Conservation (phyloP, 371 early-diverging fungal genomes). For the Mortierella sp. region DNA sequence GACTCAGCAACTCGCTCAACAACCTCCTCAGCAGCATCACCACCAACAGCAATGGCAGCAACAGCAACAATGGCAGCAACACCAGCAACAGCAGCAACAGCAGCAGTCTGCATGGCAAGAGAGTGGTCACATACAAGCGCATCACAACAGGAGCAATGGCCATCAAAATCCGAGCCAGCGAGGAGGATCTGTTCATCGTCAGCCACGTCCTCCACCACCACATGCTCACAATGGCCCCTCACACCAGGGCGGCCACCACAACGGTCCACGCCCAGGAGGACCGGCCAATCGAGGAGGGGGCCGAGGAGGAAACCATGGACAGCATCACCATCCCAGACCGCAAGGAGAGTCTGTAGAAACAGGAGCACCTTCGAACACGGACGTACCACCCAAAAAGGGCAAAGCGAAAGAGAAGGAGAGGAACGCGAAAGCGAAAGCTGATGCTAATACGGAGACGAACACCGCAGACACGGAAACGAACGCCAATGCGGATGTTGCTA, state of each 20-base stretch:
- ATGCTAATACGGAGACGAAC: no score
- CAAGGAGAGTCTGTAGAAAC: slow-evolving; percentile 4
- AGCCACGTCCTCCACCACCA: slow-evolving; percentile 34
- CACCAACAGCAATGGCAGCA: not conserved
- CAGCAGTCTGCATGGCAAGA: slow-evolving; percentile 28
- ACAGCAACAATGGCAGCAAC: slow-evolving; percentile 10
- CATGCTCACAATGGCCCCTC: slow-evolving; percentile 5
- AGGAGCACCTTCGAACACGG: not conserved
- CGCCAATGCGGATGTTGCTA: slow-evolving; percentile 1
- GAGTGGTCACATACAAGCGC: slow-evolving; percentile 20
- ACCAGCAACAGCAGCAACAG: slow-evolving; percentile 8
- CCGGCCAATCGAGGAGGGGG: slow-evolving; percentile 22
- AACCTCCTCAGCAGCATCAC: not conserved
- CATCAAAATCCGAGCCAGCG: slow-evolving; percentile 9
- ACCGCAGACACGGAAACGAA: no score
- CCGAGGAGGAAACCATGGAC: slow-evolving; percentile 8
- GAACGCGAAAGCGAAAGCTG: not conserved
- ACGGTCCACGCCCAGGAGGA: slow-evolving; percentile 9
- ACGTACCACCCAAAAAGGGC: not conserved
- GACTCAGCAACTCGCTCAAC: not conserved
- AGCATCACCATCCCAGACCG: slow-evolving; percentile 8
- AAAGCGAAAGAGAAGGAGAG: not conserved
- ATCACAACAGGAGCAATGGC: slow-evolving; percentile 12
- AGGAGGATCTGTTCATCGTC: slow-evolving; percentile 23
- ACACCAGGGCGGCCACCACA: slow-evolving; percentile 5